Evolutionary conservation across 495 filamentous ascomycete species (phyloP).

Genomic region (Penicillium turbatum): DNA sequence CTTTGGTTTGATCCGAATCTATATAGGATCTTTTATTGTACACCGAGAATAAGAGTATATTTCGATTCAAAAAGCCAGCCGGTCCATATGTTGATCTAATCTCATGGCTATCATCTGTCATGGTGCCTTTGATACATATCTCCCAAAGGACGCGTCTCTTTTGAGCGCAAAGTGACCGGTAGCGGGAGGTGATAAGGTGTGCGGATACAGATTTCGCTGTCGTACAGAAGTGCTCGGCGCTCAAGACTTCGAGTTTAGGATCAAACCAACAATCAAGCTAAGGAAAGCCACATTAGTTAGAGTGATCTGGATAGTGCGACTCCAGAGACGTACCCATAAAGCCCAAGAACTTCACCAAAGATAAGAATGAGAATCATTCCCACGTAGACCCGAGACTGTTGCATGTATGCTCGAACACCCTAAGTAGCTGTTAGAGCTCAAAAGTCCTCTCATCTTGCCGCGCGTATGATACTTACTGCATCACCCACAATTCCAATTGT

Average conservation of each 20-base stretch:
- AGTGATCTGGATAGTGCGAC: neutral
- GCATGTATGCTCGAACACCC: slow-evolving; percentile 93
- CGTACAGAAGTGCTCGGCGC: neutral
- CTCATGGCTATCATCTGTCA: neutral
- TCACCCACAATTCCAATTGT: slow-evolving; percentile 95
- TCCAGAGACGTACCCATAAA: slow-evolving; percentile 76
- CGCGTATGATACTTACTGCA: slow-evolving; percentile 47
- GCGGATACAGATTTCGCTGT: neutral
- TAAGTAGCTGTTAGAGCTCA: slow-evolving; percentile 31
- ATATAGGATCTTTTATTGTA: slow-evolving; percentile 17
- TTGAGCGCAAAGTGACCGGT: neutral
- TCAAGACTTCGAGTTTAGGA: slow-evolving; percentile 50
- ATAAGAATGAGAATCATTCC: slow-evolving; percentile 98
- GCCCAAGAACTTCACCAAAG: slow-evolving; percentile 94
- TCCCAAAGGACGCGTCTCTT: neutral
- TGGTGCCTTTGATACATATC: neutral
- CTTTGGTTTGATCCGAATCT: slow-evolving; percentile 20
- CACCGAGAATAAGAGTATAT: slow-evolving; percentile 9
- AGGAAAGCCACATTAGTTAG: slow-evolving; percentile 24
- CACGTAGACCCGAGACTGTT: slow-evolving; percentile 90
- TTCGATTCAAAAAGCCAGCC: slow-evolving; percentile 14
- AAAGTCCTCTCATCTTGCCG: neutral
- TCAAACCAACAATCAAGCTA: slow-evolving; percentile 55
- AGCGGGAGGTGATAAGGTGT: neutral
- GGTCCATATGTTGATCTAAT: slow-evolving; percentile 2